Conservation (phyloP, 2,329 filamentous ascomycete species). For the Penicillium concentricum region DNA sequence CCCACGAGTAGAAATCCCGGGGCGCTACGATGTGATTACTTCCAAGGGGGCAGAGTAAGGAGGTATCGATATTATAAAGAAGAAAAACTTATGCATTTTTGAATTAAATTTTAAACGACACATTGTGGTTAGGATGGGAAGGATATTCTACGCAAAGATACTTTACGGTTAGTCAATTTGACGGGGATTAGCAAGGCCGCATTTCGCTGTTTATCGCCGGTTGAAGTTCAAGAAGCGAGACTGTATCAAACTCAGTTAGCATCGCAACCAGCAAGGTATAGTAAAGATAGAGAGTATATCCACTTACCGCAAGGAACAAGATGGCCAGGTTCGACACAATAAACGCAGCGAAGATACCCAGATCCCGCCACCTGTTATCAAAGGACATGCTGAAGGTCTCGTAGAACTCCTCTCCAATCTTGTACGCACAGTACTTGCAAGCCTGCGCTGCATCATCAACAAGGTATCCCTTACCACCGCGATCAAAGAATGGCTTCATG, state of each 20-base stretch:
- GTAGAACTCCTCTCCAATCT: slow-evolving; percentile 78
- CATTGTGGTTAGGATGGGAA: background rate
- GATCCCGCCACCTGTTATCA: slow-evolving; percentile 71
- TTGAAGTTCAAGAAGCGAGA: slow-evolving; percentile 50
- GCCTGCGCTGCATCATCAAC: slow-evolving; percentile 61
- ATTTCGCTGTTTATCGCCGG: slow-evolving; percentile 32
- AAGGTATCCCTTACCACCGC: slow-evolving; percentile 71
- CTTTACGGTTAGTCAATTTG: background rate
- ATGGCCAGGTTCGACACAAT: slow-evolving; percentile 73
- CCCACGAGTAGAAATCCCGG: no score
- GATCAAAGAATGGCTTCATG: slow-evolving; percentile 68
- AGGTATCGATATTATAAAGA: background rate
- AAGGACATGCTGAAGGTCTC: slow-evolving; percentile 65
- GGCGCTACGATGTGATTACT: background rate
- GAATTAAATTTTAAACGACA: background rate
- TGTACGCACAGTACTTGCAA: slow-evolving; percentile 82
- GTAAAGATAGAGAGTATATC: background rate
- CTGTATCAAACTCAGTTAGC: slow-evolving; percentile 22
- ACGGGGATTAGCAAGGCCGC: background rate
- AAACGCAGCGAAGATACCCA: slow-evolving; percentile 76
- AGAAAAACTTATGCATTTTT: background rate
- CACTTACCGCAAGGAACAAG: slow-evolving; percentile 57
- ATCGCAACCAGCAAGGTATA: background rate
- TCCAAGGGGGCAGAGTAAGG: background rate
- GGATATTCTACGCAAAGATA: background rate